These are phyloP conservation scores for Candida awuae DNA, from an alignment of 805 yeast species.

Conservation along the genomic window DNA sequence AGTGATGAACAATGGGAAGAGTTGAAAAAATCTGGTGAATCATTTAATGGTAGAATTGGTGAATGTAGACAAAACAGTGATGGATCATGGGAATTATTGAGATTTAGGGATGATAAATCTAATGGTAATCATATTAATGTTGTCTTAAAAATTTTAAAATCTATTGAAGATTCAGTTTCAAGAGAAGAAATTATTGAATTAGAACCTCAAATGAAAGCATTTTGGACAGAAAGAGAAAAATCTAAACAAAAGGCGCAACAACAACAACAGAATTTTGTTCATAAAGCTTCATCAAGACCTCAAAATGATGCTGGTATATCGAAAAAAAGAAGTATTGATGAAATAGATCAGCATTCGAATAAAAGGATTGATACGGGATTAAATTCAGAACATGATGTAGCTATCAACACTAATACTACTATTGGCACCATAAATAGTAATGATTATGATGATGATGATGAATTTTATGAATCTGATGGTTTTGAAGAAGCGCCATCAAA, in stretches of 20 bases:
- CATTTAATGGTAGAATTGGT: constrained; percentile 80
- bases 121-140: constrained; percentile 80
- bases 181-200: constrained; percentile 63
- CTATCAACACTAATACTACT: no score
- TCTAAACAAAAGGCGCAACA: constrained; percentile 20
- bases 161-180: constrained; percentile 80
- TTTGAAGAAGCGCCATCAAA: constrained; percentile 30
- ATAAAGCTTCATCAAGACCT: constrained; percentile 1
- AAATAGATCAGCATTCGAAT: neutral
- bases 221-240: constrained; percentile 55
- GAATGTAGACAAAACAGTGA: constrained; percentile 68
- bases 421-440: no score
- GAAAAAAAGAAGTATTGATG: constrained; percentile 7
- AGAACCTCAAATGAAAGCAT: constrained; percentile 45
- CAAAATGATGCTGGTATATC: constrained; percentile 4
- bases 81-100: constrained; percentile 71
- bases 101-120: constrained; percentile 89
- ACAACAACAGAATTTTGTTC: constrained; percentile 16
- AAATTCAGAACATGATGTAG: neutral
- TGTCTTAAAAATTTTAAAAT: constrained; percentile 72
- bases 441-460: constrained; percentile 9
- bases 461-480: constrained; percentile 30
- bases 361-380: neutral
- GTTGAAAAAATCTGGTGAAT: constrained; percentile 62
- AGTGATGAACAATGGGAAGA: constrained; percentile 74